Percentiles rank a stretch among this genome's conserved stretches.
These are phyloP conservation scores for Trichosporon faecale DNA, from an alignment of 1,284 basidiomycete genomes.

Conservation along the genomic window DNA sequence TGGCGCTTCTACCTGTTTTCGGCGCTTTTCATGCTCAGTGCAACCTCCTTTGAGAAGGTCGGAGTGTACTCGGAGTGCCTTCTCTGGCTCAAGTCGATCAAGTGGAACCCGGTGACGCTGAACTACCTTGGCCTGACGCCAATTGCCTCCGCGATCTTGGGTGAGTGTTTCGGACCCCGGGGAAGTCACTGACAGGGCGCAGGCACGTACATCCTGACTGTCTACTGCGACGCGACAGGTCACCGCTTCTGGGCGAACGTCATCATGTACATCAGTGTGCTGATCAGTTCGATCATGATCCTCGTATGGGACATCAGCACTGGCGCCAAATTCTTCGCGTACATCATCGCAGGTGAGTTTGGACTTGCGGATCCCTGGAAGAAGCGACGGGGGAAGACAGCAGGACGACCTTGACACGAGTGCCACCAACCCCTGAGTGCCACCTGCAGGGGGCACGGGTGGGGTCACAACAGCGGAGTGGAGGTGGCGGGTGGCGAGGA, in stretches of 20 bases:
- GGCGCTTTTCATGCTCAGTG: constrained; percentile 37
- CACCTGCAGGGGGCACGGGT: not conserved
- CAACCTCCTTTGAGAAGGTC: constrained; percentile 36
- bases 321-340: constrained; percentile 42
- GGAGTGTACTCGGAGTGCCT: constrained; percentile 41
- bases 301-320: constrained; percentile 37
- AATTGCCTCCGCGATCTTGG: constrained; percentile 39
- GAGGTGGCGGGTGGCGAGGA: not conserved
- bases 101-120: constrained; percentile 16
- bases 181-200: too few species aligned
- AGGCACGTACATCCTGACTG: constrained; percentile 37
- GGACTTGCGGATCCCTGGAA: not conserved
- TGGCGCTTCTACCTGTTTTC: constrained; percentile 44
- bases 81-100: constrained; percentile 36
- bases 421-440: not conserved
- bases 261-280: constrained; percentile 36
- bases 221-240: constrained; percentile 36
- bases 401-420: not conserved
- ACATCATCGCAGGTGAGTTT: constrained; percentile 30
- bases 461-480: too few species aligned
- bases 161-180: too few species aligned
- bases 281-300: constrained; percentile 39
- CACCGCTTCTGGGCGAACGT: constrained; percentile 47
- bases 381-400: not conserved
- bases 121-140: constrained; percentile 41